Percentiles rank a stretch among this genome's conserved stretches.
Evolutionary conservation across 2,329 filamentous ascomycete species (phyloP).

Genomic region (Alternaria sp.): DNA sequence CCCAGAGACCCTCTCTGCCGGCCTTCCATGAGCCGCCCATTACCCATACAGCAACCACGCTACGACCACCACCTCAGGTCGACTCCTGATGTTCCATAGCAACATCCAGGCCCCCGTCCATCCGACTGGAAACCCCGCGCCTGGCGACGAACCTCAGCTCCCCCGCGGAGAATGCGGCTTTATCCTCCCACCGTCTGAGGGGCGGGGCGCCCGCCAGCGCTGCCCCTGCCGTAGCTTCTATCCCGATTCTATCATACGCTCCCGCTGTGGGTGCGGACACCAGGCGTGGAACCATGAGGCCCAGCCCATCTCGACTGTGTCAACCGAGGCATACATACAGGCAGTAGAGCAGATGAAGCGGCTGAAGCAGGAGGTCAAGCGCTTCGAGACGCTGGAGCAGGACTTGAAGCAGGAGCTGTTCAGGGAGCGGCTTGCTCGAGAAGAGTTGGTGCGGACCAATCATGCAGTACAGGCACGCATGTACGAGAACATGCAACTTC

Average conservation of each 20-base stretch:
- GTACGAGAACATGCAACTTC: conserved; percentile 47
- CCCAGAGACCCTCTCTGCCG: conserved; percentile 13
- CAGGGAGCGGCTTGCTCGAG: conserved; percentile 41
- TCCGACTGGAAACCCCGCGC: conserved; percentile 37
- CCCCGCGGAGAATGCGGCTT: conserved; percentile 50
- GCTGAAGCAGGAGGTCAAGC: conserved; percentile 42
- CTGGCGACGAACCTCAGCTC: conserved; percentile 38
- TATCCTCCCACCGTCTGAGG: conserved; percentile 36
- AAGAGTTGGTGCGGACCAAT: conserved; percentile 43
- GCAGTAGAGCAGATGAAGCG: conserved; percentile 47
- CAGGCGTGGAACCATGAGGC: conserved; percentile 55
- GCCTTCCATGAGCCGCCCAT: conserved; percentile 44
- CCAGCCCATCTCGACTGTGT: conserved; percentile 42
- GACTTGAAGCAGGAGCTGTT: conserved; percentile 47
- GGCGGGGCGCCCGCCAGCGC: conserved; percentile 40
- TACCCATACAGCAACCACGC: conserved; percentile 27
- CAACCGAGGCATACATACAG: conserved; percentile 45
- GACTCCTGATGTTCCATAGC: conserved; percentile 48
- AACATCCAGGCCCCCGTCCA: conserved; percentile 36
- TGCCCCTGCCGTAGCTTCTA: conserved; percentile 55
- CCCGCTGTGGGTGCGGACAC: conserved; percentile 55
- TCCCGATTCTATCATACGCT: conserved; percentile 45
- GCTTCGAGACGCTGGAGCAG: conserved; percentile 43
- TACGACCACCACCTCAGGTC: conserved; percentile 36
- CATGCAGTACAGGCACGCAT: conserved; percentile 44